These are phyloP conservation scores for Colletotrichum sidae DNA, from an alignment of 2,329 filamentous ascomycete genomes.

Conservation along the genomic window DNA sequence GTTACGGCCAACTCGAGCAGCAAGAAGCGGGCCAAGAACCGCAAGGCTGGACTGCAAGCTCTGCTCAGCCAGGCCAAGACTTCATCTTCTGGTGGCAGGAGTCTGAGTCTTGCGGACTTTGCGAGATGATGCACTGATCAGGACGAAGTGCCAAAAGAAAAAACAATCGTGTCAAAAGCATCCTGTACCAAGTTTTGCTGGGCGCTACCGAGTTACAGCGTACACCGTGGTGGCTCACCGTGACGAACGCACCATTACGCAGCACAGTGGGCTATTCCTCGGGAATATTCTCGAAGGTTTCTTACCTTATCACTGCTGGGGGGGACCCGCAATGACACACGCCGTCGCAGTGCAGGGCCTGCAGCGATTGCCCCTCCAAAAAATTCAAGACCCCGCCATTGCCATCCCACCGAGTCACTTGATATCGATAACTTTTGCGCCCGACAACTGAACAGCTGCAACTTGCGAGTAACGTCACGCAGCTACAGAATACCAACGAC, in stretches of 20 bases:
- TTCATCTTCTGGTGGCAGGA: conserved; percentile 48
- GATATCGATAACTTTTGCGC: not conserved
- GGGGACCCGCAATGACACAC: conserved; percentile 37
- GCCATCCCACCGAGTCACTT: conserved; percentile 35
- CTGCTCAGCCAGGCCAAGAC: conserved; percentile 66
- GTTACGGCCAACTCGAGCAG: conserved; percentile 65
- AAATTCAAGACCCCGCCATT: conserved; percentile 40
- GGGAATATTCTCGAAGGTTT: conserved; percentile 40
- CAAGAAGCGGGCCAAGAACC: conserved; percentile 73
- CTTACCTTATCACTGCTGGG: conserved; percentile 10
- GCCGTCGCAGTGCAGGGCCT: conserved; percentile 25
- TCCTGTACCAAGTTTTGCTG: not conserved
- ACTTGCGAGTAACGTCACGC: conserved; percentile 6
- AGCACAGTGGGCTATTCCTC: conserved; percentile 16
- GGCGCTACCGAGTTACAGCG: conserved; percentile 13
- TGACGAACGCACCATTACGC: no score
- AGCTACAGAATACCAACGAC: not conserved
- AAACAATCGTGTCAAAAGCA: not conserved
- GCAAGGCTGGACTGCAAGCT: conserved; percentile 75
- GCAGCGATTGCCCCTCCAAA: conserved; percentile 42
- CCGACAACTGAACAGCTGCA: conserved; percentile 25
- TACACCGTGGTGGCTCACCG: conserved; percentile 2
- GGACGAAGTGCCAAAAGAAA: not conserved
- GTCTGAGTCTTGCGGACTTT: conserved; percentile 65
- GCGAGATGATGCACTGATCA: conserved; percentile 55